Conservation (phyloP, 1,139 yeast genomes). For the Groenewaldozyma sp. region DNA sequence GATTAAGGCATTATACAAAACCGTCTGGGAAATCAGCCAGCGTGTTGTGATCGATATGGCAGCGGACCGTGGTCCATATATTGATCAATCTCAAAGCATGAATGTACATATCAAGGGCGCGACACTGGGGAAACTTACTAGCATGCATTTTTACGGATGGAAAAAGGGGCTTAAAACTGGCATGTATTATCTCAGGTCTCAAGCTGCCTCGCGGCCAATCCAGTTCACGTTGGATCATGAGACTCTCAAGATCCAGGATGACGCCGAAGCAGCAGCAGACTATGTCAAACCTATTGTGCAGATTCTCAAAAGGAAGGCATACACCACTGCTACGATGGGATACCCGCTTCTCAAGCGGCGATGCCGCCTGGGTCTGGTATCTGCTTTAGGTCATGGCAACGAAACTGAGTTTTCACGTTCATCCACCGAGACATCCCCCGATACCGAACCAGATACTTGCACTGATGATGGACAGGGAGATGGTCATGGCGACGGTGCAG, state of each 20-base stretch:
- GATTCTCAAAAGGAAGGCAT: constrained; percentile 3
- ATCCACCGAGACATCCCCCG: not conserved
- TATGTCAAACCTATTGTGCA: not conserved
- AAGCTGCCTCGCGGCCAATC: constrained; percentile 84
- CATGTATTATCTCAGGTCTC: constrained; percentile 80
- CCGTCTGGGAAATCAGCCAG: constrained; percentile 91
- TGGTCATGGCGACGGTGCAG: too few species aligned
- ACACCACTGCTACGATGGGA: too few species aligned
- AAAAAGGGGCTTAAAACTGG: constrained; percentile 84
- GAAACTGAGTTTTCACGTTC: too few species aligned
- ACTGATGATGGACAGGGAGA: too few species aligned
- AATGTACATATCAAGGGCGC: constrained; percentile 68
- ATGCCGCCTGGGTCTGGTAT: too few species aligned
- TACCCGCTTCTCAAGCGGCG: too few species aligned
- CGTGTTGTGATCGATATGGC: constrained; percentile 73
- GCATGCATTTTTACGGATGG: constrained; percentile 92
- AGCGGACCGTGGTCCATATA: constrained; percentile 77
- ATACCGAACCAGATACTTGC: not conserved
- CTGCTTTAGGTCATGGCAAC: too few species aligned
- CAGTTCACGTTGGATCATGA: constrained; percentile 63
- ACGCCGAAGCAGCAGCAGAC: not conserved
- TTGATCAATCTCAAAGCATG: constrained; percentile 84
- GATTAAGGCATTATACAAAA: constrained; percentile 59
- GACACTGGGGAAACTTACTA: constrained; percentile 69
- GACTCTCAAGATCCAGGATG: constrained; percentile 23